A percentile compares a stretch with the other conserved stretches of the same genome.
phyloP scores from a whole-genome alignment of 345 rosid species.

The Eutrema heterophyllum region DNA sequence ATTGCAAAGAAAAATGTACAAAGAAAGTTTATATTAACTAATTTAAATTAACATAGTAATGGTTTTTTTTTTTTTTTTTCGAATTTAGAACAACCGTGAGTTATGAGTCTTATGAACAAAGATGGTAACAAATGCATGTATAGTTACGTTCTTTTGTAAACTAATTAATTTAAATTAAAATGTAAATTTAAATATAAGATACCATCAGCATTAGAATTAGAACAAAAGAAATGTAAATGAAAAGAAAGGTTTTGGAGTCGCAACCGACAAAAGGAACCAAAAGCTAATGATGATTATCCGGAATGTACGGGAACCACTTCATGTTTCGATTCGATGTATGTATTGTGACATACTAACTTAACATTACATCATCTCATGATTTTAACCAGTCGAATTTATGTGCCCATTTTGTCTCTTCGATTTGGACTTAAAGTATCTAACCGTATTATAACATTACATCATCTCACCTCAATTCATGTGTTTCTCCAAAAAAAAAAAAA shows the following conservation, averaged over 20 bases:
- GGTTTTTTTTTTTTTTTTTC: too few relatives aligned
- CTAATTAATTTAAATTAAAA: too few relatives aligned
- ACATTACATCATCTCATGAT: conserved; percentile 22
- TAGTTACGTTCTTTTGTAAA: background rate
- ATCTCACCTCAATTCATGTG: background rate
- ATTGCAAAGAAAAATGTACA: background rate
- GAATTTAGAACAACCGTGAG: too few relatives aligned
- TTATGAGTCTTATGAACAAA: too few relatives aligned
- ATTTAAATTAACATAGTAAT: too few relatives aligned
- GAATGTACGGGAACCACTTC: conserved; percentile 25
- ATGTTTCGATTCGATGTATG: conserved; percentile 15
- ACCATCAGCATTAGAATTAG: background rate
- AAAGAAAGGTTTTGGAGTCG: conserved; percentile 6
- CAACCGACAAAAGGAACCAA: conserved; percentile 16
- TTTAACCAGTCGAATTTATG: background rate
- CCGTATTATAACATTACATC: background rate
- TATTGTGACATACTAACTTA: conserved; percentile 3
- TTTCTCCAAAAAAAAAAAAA: background rate
- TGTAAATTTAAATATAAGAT: background rate
- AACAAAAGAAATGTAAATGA: background rate
- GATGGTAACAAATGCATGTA: too few relatives aligned
- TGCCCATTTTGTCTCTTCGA: background rate
- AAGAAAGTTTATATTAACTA: background rate
- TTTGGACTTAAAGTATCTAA: background rate
- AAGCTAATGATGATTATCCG: conserved; percentile 28